Base-by-base conservation (phyloP, 192 early-diverging fungal species). In the Rhizophagus clarus region DNA sequence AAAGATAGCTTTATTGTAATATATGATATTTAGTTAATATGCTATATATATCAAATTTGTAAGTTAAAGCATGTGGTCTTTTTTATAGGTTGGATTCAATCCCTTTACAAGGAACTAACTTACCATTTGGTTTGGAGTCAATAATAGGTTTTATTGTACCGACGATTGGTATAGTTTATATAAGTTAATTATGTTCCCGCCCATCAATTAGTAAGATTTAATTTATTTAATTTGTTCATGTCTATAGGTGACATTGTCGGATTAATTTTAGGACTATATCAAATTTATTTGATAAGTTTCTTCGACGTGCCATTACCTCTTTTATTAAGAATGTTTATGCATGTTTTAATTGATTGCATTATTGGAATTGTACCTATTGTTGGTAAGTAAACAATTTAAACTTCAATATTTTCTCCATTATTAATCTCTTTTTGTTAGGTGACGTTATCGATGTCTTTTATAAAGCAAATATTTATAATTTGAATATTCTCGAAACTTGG, bases 391-490 rank as follows among this genome's bases (percentile, higher is more conserved):
- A 60, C 15, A 26, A 2, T 74, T 22, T 0, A 28, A 34, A 37
- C 34, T 37, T 40, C 5, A 40, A 7, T 71, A 22, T 12, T n/a
- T 40, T 20, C 2, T 71, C 22, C 22, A 37, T 71, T 37, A 67
- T 71, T 40, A 6, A 29, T 42, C 20, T 71, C 22, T 71, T 71
- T 37, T 70, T 1, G 12, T 31, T 34, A 74, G 72, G 72, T 14
- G 72, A 47, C 22, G 5, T 74, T 8, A 26, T 74, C 15, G 72
- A 74, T 31, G 15, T 74, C n/a, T 47, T 74, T 31, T 74, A 74
- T 47, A 74, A 74, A 51, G 4, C 72, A 20, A 74, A 76, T 76
- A n/a, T 76, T 22, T 62, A 76, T 17, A 76, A 76, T 34, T 12
- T 76, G 34, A 26, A 63, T 22, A 26, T 76, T 20, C 29, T 76